Percentiles rank a stretch among this genome's conserved stretches.
phyloP scores from a whole-genome alignment of 2,329 filamentous ascomycete genomes.

The Aureobasidium subglaciale region DNA sequence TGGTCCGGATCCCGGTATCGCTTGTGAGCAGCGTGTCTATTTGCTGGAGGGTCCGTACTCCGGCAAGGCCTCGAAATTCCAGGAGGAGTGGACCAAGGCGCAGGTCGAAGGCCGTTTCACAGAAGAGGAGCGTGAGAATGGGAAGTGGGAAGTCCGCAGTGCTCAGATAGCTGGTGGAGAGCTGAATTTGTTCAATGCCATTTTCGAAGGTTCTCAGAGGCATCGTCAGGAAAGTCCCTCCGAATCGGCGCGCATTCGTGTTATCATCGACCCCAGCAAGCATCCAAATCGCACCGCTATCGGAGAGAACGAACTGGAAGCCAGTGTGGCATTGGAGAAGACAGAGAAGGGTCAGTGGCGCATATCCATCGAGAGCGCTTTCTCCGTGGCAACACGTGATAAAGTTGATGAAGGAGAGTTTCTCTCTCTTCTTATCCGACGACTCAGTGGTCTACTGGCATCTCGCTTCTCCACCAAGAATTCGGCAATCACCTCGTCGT shows the following conservation, averaged over 20 bases:
- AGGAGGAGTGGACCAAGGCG: constrained; percentile 81
- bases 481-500: constrained; percentile 53
- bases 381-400: constrained; percentile 66
- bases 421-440: constrained; percentile 63
- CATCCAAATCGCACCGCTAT: constrained; percentile 29
- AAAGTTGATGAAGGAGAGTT: constrained; percentile 67
- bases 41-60: constrained; percentile 69
- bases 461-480: constrained; percentile 64
- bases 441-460: constrained; percentile 66
- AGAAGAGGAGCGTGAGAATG: constrained; percentile 73
- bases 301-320: constrained; percentile 55
- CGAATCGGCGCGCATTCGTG: constrained; percentile 61
- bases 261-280: constrained; percentile 57
- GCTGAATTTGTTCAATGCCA: constrained; percentile 53
- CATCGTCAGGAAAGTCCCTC: constrained; percentile 57
- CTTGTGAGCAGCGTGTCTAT: constrained; percentile 38
- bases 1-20: constrained; percentile 1
- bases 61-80: constrained; percentile 65
- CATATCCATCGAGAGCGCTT: constrained; percentile 56
- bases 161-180: constrained; percentile 53
- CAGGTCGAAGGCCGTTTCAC: constrained; percentile 78
- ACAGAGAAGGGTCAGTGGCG: constrained; percentile 49
- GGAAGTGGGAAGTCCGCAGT: constrained; percentile 72
- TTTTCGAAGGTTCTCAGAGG: constrained; percentile 63
- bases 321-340: constrained; percentile 58